A percentile compares a stretch with the other conserved stretches of the same genome.
Conservation (phyloP, 164 flowering plant genomes). For the Amborella trichopoda region DNA sequence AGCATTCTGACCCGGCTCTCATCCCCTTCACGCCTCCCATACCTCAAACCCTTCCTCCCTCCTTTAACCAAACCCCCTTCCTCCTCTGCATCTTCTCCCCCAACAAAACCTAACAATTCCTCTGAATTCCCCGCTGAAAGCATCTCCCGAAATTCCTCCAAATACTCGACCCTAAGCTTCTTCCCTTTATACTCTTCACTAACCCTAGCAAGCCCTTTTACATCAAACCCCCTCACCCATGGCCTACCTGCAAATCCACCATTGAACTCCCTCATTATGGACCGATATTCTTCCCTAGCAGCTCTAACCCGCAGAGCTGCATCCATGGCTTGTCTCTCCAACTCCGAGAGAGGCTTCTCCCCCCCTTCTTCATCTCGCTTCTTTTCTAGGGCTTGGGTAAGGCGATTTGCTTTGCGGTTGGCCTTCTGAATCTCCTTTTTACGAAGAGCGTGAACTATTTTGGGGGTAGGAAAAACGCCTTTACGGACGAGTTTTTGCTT, state of each 20-base stretch:
- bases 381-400: too few relatives aligned
- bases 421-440: constrained; percentile 69
- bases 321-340: constrained; percentile 26
- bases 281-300: constrained; percentile 40
- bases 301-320: constrained; percentile 43
- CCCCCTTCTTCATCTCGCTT: constrained; percentile 14
- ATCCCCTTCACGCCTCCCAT: constrained; percentile 28
- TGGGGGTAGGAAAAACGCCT: constrained; percentile 75
- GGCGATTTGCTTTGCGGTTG: constrained; percentile 33
- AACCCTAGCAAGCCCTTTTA: constrained; percentile 35
- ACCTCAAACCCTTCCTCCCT: constrained; percentile 8
- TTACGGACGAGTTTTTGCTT: constrained; percentile 40
- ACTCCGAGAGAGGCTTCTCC: constrained; percentile 16
- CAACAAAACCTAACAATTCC: constrained; percentile 37
- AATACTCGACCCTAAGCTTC: constrained; percentile 37
- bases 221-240: constrained; percentile 53
- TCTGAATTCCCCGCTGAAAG: constrained; percentile 32
- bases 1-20: constrained; percentile 43
- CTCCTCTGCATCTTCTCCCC: constrained; percentile 58
- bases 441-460: constrained; percentile 69
- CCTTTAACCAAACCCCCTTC: constrained; percentile 10
- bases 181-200: constrained; percentile 33
- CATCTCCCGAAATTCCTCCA: constrained; percentile 53
- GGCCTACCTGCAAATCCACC: constrained; percentile 49
- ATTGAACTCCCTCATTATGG: constrained; percentile 19